Conservation (phyloP, 441 rosid genomes). For the Macaranga tanarius region DNA sequence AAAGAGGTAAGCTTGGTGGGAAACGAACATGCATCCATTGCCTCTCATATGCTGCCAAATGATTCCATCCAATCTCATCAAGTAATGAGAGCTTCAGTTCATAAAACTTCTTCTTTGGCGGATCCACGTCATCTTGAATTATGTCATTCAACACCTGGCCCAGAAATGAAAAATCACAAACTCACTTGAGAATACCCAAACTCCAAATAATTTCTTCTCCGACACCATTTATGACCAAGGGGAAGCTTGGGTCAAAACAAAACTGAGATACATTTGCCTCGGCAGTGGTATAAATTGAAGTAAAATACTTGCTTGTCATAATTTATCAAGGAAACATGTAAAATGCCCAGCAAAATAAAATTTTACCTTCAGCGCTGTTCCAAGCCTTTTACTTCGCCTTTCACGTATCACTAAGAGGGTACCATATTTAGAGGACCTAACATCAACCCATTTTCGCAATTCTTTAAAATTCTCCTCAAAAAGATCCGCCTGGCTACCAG, state of each 20-base stretch:
- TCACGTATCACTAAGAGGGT: slow-evolving; percentile 72
- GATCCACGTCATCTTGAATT: slow-evolving; percentile 74
- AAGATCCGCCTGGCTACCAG: slow-evolving; percentile 43
- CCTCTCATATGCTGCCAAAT: slow-evolving; percentile 63
- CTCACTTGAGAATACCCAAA: neutral
- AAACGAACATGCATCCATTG: slow-evolving; percentile 94
- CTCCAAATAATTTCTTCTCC: neutral
- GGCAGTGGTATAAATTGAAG: neutral
- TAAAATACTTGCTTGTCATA: neutral
- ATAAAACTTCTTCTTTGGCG: slow-evolving; percentile 73
- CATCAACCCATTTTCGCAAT: slow-evolving; percentile 84
- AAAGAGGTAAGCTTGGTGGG: slow-evolving; percentile 74
- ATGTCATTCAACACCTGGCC: slow-evolving; percentile 69
- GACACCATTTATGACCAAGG: neutral
- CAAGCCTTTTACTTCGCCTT: slow-evolving; percentile 65
- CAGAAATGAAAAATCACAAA: neutral
- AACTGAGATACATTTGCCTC: neutral
- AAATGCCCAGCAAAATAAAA: neutral
- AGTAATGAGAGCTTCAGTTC: slow-evolving; percentile 75
- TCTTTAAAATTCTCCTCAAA: slow-evolving; percentile 84
- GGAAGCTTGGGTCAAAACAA: neutral
- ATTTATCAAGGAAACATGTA: neutral
- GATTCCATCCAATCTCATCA: slow-evolving; percentile 82
- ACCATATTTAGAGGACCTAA: slow-evolving; percentile 74
- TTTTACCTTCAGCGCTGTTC: slow-evolving; percentile 86